Base-by-base conservation (phyloP, 805 yeast species). In the Suhomyces pyralidae region DNA sequence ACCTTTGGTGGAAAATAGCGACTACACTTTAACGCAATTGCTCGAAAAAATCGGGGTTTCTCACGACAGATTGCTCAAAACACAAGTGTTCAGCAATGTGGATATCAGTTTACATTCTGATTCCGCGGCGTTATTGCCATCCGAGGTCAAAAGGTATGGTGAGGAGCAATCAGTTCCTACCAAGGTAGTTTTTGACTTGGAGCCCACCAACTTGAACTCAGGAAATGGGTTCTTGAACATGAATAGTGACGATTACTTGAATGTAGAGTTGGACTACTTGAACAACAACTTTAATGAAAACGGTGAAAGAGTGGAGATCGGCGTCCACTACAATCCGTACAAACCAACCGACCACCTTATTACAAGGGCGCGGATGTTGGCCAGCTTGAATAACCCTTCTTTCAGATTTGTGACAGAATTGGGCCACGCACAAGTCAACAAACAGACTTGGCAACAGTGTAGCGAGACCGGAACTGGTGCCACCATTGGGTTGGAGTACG, bases 401-500 rank as follows among this genome's bases (percentile, higher is more conserved):
- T 79, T 64, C 66, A 81, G 70, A 55, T 69, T 74, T 32, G 60
- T 74, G 48, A 51, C 69, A 15, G 74, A 73, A 55, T 51, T 72
- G 46, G 55, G 55, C 58, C 68, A 68, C 50, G 53, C 63, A 7
- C 57, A 79, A 71, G 14, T 81, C 74, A 65, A 74, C 74, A 72
- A 74, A 60, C 61, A 79, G 79, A 24, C 73, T 76, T 59, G 79
- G 86, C 66, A 76, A 73, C 60, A 77, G 68, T 77, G 83, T 34
- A 80, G 83, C 32, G 83, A 83, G 52, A 84, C 86, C 44, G 63
- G 77, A 9, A 69, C 76, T 8, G 81, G 82, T 19, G 82, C 82
- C 9, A 58, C 67, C 26, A 63, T 81, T n/a, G 90, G 89, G 44
- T 69, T 77, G 56, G 71, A 77, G 62, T 71, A 71, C 58, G 56